These are phyloP conservation scores for Fusarium chaquense DNA, from an alignment of 2,329 filamentous ascomycete genomes.

Conservation along the genomic window DNA sequence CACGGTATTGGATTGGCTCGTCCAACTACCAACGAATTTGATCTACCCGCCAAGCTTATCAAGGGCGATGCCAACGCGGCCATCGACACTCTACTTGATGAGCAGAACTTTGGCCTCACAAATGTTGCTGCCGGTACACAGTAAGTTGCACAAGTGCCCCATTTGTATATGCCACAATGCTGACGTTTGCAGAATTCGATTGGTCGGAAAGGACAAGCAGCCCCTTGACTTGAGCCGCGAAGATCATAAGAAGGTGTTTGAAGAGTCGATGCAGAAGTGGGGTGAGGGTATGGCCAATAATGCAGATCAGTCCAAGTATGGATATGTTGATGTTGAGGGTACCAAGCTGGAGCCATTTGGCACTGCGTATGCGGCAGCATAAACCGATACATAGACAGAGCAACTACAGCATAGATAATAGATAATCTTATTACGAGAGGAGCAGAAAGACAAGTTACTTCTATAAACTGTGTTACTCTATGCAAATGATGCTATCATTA, in stretches of 20 bases:
- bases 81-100: constrained; percentile 60
- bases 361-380: constrained; percentile 38
- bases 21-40: constrained; percentile 46
- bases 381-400: neutral
- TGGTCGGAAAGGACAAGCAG: constrained; percentile 58
- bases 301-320: constrained; percentile 49
- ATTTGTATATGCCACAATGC: neutral
- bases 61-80: constrained; percentile 56
- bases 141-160: constrained; percentile 36
- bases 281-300: constrained; percentile 48
- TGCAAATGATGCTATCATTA: neutral
- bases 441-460: neutral
- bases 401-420: neutral
- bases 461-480: neutral
- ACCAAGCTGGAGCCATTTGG: constrained; percentile 52
- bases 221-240: constrained; percentile 69
- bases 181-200: constrained; percentile 43
- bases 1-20: constrained; percentile 70
- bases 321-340: constrained; percentile 50
- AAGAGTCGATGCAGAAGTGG: constrained; percentile 50
- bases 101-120: constrained; percentile 62
- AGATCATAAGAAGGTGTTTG: constrained; percentile 49
- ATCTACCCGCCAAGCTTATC: constrained; percentile 46
- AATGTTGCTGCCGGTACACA: constrained; percentile 50
- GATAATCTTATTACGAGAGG: too few species aligned